phyloP scores from a whole-genome alignment of 352 stramenopile genomes.

The Peronospora destructor region DNA sequence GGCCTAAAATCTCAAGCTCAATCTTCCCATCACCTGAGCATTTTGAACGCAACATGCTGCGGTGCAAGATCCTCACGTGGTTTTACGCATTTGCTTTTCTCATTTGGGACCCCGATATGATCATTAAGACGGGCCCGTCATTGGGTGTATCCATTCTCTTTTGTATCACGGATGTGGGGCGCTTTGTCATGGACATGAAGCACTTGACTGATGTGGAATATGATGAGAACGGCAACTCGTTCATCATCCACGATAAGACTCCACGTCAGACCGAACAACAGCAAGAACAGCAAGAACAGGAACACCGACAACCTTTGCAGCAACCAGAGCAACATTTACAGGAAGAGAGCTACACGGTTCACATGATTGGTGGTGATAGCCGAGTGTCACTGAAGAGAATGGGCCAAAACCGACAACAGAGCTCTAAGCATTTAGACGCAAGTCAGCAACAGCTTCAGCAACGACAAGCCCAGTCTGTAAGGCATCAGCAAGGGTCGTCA shows the following conservation, averaged over 20 bases:
- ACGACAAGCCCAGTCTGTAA: constrained; percentile 1
- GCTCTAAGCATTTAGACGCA: background rate
- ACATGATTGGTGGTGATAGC: constrained; percentile 11
- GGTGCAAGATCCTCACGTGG: constrained; percentile 65
- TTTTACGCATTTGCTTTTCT: constrained; percentile 53
- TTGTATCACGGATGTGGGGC: constrained; percentile 52
- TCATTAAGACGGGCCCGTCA: constrained; percentile 56
- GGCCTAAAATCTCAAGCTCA: constrained; percentile 31
- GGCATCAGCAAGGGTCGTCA: constrained; percentile 6
- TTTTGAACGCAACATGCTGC: constrained; percentile 59
- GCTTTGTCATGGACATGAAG: constrained; percentile 72
- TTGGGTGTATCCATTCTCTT: constrained; percentile 69
- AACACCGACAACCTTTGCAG: background rate
- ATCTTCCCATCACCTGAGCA: constrained; percentile 50
- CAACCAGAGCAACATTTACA: constrained; percentile 8
- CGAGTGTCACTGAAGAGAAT: constrained; percentile 5
- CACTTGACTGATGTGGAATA: constrained; percentile 59
- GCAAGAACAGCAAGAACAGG: constrained; percentile 3
- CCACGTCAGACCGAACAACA: constrained; percentile 3
- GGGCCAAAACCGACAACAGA: constrained; percentile 15
- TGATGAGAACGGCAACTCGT: constrained; percentile 43
- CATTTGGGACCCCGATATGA: constrained; percentile 67
- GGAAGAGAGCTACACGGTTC: constrained; percentile 23
- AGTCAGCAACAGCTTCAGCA: constrained; percentile 1
- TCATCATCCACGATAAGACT: constrained; percentile 22